Conservation (phyloP, 805 yeast species). For the Pichia scutulata region DNA sequence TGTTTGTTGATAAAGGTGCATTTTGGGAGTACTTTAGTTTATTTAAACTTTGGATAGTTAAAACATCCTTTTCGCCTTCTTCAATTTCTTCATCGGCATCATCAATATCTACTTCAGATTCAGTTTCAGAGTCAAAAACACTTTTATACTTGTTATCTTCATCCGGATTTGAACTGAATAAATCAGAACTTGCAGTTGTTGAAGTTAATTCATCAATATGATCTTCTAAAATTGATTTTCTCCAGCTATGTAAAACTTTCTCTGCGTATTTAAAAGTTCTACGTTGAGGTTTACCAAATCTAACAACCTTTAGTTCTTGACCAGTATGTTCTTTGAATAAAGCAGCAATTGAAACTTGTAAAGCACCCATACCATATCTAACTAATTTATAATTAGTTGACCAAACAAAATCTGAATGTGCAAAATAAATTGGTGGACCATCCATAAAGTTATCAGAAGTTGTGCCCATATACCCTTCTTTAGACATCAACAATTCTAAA, state of each 20-base stretch:
- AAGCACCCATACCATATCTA: conserved; percentile 92
- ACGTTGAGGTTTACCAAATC: conserved; percentile 86
- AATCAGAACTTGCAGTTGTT: conserved; percentile 9
- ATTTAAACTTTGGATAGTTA: conserved; percentile 39
- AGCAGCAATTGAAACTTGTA: conserved; percentile 82
- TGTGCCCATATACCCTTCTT: conserved; percentile 82
- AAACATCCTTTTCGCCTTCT: conserved; percentile 34
- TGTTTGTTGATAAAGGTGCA: neutral
- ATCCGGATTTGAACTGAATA: conserved; percentile 6
- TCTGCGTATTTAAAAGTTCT: conserved; percentile 82
- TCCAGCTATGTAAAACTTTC: conserved; percentile 69
- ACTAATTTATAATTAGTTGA: conserved; percentile 78
- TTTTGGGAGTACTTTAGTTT: conserved; percentile 22
- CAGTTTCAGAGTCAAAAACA: conserved; percentile 25
- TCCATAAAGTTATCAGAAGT: conserved; percentile 60
- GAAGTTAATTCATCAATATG: conserved; percentile 45
- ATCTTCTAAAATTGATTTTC: conserved; percentile 67
- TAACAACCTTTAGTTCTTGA: conserved; percentile 63
- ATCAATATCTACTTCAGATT: conserved; percentile 27
- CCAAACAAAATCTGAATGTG: conserved; percentile 91
- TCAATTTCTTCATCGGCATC: conserved; percentile 28
- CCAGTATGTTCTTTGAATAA: conserved; percentile 82
- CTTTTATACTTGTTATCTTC: neutral
- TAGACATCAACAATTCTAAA: conserved; percentile 67
- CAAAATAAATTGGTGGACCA: conserved; percentile 79